Evolutionary conservation across 495 filamentous ascomycete species (phyloP).

Genomic region (Cryomyces minteri): DNA sequence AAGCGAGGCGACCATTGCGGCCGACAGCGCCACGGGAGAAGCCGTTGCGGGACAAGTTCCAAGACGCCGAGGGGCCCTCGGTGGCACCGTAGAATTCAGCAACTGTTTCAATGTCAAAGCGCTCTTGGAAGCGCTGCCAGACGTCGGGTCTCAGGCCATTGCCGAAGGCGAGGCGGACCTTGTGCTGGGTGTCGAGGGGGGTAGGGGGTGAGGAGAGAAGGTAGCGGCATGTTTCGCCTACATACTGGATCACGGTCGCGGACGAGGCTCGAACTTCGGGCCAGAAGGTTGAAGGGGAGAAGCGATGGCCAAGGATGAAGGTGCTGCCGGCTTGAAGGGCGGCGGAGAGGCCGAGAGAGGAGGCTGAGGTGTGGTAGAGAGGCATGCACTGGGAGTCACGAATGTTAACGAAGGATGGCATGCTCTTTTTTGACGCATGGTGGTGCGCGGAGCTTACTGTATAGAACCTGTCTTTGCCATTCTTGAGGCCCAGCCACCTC

Average conservation of each 20-base stretch:
- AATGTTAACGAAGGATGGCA: background rate
- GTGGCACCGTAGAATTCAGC: constrained; percentile 86
- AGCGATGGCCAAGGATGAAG: constrained; percentile 57
- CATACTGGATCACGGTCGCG: constrained; percentile 81
- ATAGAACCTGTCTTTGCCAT: constrained; percentile 50
- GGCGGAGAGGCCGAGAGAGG: constrained; percentile 47
- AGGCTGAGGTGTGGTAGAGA: constrained; percentile 77
- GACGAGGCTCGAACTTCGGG: constrained; percentile 50
- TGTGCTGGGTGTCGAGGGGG: constrained; percentile 59
- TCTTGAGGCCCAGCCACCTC: constrained; percentile 36
- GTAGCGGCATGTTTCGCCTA: constrained; percentile 89
- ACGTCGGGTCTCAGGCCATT: constrained; percentile 89
- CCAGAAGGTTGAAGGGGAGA: constrained; percentile 73
- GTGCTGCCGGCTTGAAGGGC: constrained; percentile 42
- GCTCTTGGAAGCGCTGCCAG: constrained; percentile 73
- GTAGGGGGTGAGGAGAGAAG: constrained; percentile 54
- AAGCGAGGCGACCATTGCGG: constrained; percentile 43
- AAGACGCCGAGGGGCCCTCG: constrained; percentile 53
- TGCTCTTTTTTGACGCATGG: constrained; percentile 2
- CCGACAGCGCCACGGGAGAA: constrained; percentile 71
- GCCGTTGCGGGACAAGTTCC: constrained; percentile 59
- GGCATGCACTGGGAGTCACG: constrained; percentile 53
- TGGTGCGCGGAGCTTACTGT: constrained; percentile 34
- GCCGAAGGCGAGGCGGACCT: constrained; percentile 65
- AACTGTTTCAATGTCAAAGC: constrained; percentile 66